These are phyloP conservation scores for Auricularia heimuer DNA, from an alignment of 768 basidiomycete species.

Conservation along the genomic window DNA sequence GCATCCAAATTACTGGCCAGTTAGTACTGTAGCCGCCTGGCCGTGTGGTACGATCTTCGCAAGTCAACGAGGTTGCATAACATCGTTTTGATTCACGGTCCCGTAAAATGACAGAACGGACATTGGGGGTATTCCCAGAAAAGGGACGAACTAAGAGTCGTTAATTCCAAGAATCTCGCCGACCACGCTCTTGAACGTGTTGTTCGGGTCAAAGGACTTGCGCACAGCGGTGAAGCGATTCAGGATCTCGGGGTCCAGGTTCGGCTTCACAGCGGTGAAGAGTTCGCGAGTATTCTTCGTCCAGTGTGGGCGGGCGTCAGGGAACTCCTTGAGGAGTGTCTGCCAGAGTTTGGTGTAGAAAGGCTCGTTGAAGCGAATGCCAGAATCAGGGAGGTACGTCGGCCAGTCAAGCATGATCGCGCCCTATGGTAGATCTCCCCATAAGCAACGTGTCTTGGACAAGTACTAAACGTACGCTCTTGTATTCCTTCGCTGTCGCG, in stretches of 20 bases:
- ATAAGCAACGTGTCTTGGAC: background rate
- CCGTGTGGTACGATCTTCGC: background rate
- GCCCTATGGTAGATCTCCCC: background rate
- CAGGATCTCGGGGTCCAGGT: background rate
- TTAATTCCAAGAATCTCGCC: background rate
- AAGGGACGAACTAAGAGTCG: background rate
- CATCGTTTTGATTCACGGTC: background rate
- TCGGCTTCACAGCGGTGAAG: background rate
- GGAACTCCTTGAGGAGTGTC: constrained; percentile 1
- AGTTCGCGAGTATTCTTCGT: background rate
- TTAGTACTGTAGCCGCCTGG: too few relatives aligned
- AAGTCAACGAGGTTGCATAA: background rate
- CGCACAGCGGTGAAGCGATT: background rate
- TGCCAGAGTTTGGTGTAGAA: background rate
- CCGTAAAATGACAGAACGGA: background rate
- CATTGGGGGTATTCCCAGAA: background rate
- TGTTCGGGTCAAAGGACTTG: background rate
- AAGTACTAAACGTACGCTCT: background rate
- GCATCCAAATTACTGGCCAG: too few relatives aligned
- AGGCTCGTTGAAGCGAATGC: background rate
- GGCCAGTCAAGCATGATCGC: constrained; percentile 2
- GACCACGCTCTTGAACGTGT: constrained; percentile 1
- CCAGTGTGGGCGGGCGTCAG: background rate
- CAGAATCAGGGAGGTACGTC: background rate
- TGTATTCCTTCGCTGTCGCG: background rate